phyloP scores from a whole-genome alignment of 2,329 filamentous ascomycete genomes.

The Claviceps africana region DNA sequence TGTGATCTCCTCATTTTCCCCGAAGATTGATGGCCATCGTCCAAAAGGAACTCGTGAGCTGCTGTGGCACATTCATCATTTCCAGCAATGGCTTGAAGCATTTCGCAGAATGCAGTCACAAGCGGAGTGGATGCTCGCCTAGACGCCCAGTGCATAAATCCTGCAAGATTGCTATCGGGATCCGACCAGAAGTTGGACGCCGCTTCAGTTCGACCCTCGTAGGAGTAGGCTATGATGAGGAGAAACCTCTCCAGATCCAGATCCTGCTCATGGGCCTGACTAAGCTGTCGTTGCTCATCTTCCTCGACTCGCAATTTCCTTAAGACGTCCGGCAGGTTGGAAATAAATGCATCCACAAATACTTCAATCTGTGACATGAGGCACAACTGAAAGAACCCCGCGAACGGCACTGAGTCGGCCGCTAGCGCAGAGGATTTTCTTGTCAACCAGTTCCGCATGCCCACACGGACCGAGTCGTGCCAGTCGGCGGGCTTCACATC shows the following conservation, averaged over 20 bases:
- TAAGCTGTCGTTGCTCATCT: constrained; percentile 67
- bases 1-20: constrained; percentile 70
- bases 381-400: constrained; percentile 54
- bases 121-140: constrained; percentile 89
- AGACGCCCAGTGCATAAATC: constrained; percentile 95
- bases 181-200: constrained; percentile 86
- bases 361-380: constrained; percentile 72
- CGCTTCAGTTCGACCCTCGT: constrained; percentile 71
- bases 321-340: constrained; percentile 86
- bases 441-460: constrained; percentile 70
- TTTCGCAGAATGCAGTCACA: constrained; percentile 91
- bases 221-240: constrained; percentile 81
- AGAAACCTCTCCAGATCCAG: constrained; percentile 79
- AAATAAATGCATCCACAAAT: constrained; percentile 85
- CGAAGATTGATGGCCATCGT: constrained; percentile 61
- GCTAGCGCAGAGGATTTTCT: constrained; percentile 60
- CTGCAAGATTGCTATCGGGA: constrained; percentile 80
- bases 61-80: constrained; percentile 70
- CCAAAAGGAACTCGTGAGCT: constrained; percentile 78
- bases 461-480: constrained; percentile 74
- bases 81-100: constrained; percentile 77
- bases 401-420: constrained; percentile 53
- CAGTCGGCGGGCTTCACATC: constrained; percentile 71
- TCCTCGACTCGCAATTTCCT: constrained; percentile 76
- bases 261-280: constrained; percentile 50